Conservation (phyloP, 306 rosid species). For the Vigna reflexopilosa region DNA sequence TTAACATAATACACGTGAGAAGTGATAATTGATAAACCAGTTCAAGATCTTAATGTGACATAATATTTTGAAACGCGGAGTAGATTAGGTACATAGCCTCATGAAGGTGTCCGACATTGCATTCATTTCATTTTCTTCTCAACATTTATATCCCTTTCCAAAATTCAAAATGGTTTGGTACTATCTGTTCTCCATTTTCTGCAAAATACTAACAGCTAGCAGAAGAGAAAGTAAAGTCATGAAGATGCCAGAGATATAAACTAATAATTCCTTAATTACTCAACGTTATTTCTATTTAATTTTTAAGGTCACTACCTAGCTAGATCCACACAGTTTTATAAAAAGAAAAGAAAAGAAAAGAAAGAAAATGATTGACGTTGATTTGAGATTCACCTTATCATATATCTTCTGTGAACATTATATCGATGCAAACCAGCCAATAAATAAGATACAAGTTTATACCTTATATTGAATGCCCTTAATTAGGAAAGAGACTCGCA, state of each 20-base stretch:
- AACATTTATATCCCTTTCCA: neutral
- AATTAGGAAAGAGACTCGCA: neutral
- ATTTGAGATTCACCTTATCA: neutral
- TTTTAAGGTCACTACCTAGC: too few species aligned
- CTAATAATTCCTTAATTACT: neutral
- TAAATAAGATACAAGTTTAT: neutral
- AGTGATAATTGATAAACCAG: too few species aligned
- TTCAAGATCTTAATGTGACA: too few species aligned
- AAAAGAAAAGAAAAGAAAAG: too few species aligned
- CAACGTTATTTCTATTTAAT: neutral
- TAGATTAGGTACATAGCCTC: neutral
- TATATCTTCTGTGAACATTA: neutral
- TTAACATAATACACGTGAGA: too few species aligned
- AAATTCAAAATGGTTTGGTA: neutral
- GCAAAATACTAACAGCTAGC: neutral
- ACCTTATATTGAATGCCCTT: neutral
- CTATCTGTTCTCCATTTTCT: constrained; percentile 1
- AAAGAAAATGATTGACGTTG: neutral
- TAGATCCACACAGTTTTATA: neutral
- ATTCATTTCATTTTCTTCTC: neutral
- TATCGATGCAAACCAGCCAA: neutral
- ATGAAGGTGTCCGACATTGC: neutral
- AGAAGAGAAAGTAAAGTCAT: neutral
- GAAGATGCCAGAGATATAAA: neutral
- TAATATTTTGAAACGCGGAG: neutral